Evolutionary conservation across 1,284 basidiomycete genomes (phyloP), one percentile per base, ranked within the genome.

Genomic region (Tetrapyrgos nigripes): DNA sequence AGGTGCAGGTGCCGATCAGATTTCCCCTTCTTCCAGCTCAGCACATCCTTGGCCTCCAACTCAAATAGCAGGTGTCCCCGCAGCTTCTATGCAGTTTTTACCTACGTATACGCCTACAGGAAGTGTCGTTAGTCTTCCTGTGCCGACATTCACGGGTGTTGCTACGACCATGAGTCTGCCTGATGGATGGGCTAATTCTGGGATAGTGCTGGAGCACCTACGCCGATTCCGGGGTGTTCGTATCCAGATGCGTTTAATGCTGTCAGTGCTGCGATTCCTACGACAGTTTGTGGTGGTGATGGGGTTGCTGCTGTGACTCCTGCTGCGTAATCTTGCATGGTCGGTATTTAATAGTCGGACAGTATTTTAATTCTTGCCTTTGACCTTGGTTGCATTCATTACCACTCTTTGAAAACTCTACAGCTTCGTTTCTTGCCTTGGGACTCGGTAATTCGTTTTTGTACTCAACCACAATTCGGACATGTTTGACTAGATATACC

Each of bases 61-160:
- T 26, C 70, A 76, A 23, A 75, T 91, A 47, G 74, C 73, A 59
- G 77, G 76, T 53, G 80, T 75, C n/a, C 79, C 74, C 43, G 79
- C 70, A 17, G 70, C 78, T 24, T 78, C 79, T 45, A 66, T 57
- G 59, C 26, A 74, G 17, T 72, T 73, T 28, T 70, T 90, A 17
- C 86, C 89, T 2, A 83, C 84, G 11, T 94, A 93, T 73, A 92
- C 93, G 5, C 76, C 85, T 1, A 91, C 92, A 1, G 89, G 82
- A 14, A 76, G 79, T 4, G 75, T 88, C 44, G 71, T 73, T 50
- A 86, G 84, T n/a, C 77, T 92, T n/a, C 81, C 87, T 1, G 80
- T 82, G 48, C 87, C 89, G 27, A 84, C 83, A 4, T 78, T 82
- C 53, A 86, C 87, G 8, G 77, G 81, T 3, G 75, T 76, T 14